Conservation (phyloP, 805 yeast species). For the Torulaspora microellipsoides region DNA sequence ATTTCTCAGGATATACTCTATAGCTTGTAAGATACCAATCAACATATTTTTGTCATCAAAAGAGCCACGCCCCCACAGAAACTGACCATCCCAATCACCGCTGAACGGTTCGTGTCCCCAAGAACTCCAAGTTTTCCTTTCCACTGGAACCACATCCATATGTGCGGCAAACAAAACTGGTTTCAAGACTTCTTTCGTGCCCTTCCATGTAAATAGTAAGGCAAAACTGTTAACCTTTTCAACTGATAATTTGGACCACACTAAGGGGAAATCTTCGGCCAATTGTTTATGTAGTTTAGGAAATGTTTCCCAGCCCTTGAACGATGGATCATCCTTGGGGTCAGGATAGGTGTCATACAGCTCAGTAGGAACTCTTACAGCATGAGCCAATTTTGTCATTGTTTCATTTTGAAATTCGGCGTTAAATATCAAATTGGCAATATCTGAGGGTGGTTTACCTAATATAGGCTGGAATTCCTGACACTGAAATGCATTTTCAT, state of each 20-base stretch:
- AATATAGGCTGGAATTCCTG: constrained; percentile 10
- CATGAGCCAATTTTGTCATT: constrained; percentile 43
- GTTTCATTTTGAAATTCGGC: constrained; percentile 36
- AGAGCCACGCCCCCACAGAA: constrained; percentile 70
- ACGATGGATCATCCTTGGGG: constrained; percentile 46
- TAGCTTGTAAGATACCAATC: constrained; percentile 56
- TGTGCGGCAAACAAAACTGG: constrained; percentile 73
- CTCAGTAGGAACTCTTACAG: constrained; percentile 58
- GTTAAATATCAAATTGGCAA: constrained; percentile 20
- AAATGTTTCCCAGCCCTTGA: constrained; percentile 37
- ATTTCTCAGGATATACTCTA: constrained; percentile 44
- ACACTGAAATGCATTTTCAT: constrained; percentile 5
- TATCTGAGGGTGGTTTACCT: constrained; percentile 4
- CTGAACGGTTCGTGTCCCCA: constrained; percentile 68
- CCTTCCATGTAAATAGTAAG: constrained; percentile 59
- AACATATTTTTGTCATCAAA: constrained; percentile 67
- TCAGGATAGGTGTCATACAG: constrained; percentile 46
- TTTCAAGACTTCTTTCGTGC: constrained; percentile 46
- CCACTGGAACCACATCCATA: constrained; percentile 79
- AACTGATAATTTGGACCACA: constrained; percentile 45
- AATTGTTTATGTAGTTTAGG: constrained; percentile 49
- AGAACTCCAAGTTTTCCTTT: constrained; percentile 45
- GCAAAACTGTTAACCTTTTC: constrained; percentile 59
- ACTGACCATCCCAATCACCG: constrained; percentile 56
- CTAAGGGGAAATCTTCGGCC: constrained; percentile 49